A percentile compares a stretch with the other conserved stretches of the same genome.
Evolutionary conservation across 306 rosid species (phyloP).

Genomic region (Acmispon strigosus): DNA sequence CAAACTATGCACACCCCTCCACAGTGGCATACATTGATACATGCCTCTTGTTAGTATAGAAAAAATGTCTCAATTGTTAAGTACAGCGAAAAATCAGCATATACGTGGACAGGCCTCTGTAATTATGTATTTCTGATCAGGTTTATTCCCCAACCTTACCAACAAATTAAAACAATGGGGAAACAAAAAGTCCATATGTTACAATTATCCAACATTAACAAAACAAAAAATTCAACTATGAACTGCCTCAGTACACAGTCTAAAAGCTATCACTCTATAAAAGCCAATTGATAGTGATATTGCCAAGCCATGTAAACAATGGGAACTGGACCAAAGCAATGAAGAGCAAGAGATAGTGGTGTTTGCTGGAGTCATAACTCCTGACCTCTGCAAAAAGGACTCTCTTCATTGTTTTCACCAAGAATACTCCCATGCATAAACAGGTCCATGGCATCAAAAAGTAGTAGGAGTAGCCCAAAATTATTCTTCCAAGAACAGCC

Average conservation of each 20-base stretch:
- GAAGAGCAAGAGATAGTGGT: constrained; percentile 88
- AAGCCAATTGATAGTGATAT: constrained; percentile 84
- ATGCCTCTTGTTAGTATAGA: no score
- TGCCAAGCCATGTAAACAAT: constrained; percentile 89
- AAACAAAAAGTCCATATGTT: constrained; percentile 12
- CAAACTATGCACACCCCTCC: no score
- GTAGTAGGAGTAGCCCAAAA: constrained; percentile 64
- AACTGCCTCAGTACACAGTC: constrained; percentile 28
- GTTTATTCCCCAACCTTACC: constrained; percentile 1
- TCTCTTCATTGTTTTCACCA: constrained; percentile 95
- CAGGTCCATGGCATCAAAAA: constrained; percentile 89
- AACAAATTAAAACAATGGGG: background rate
- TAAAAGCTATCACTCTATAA: constrained; percentile 33
- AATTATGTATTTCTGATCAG: constrained; percentile 16
- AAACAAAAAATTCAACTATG: constrained; percentile 11
- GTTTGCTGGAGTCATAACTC: constrained; percentile 81
- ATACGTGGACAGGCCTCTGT: background rate
- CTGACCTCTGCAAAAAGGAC: constrained; percentile 90
- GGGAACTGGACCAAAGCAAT: constrained; percentile 92
- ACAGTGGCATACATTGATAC: no score
- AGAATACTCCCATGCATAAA: constrained; percentile 86
- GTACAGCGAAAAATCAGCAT: background rate
- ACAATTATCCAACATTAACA: constrained; percentile 5
- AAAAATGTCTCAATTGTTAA: no score
- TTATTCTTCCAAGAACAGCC: constrained; percentile 68